These are phyloP conservation scores for Pistacia vera DNA, from an alignment of 345 rosid species.

Conservation along the genomic window DNA sequence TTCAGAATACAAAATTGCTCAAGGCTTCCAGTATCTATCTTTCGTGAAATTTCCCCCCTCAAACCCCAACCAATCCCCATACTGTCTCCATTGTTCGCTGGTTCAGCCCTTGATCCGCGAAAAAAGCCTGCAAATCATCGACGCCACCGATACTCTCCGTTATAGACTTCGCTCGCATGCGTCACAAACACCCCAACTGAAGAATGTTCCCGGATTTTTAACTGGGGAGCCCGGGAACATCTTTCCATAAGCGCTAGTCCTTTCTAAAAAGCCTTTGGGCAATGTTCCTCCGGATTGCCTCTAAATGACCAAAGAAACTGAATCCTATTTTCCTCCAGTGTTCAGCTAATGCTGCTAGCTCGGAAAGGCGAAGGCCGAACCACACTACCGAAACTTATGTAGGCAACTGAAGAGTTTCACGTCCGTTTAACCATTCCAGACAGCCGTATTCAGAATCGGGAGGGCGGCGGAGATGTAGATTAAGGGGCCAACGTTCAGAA, in stretches of 20 bases:
- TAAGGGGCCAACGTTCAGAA: slow-evolving; percentile 52
- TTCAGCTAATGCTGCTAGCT: slow-evolving; percentile 48
- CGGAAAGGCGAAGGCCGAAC: slow-evolving; percentile 42
- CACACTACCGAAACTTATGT: slow-evolving; percentile 68
- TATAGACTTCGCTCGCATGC: slow-evolving; percentile 64
- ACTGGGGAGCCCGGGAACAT: slow-evolving; percentile 73
- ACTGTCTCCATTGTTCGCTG: slow-evolving; percentile 35
- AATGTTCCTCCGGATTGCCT: slow-evolving; percentile 26
- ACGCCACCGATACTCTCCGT: slow-evolving; percentile 28
- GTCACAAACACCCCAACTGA: slow-evolving; percentile 61
- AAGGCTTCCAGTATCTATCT: slow-evolving; percentile 33
- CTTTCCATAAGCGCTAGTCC: slow-evolving; percentile 37
- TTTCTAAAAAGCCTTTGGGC: slow-evolving; percentile 37
- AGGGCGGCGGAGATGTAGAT: slow-evolving; percentile 9
- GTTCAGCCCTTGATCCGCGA: slow-evolving; percentile 52
- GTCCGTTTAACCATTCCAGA: slow-evolving; percentile 55
- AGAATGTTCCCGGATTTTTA: slow-evolving; percentile 39
- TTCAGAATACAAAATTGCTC: slow-evolving; percentile 23
- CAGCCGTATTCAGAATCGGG: slow-evolving; percentile 40
- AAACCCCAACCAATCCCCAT: slow-evolving; percentile 50
- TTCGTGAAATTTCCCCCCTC: slow-evolving; percentile 45
- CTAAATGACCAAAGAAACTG: slow-evolving; percentile 74
- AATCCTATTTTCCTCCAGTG: slow-evolving; percentile 31
- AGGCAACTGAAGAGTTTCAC: slow-evolving; percentile 45
- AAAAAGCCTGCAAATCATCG: slow-evolving; percentile 42